Base-by-base conservation (phyloP, 2,329 filamentous ascomycete species). In the Paraphoma chrysanthemicola region DNA sequence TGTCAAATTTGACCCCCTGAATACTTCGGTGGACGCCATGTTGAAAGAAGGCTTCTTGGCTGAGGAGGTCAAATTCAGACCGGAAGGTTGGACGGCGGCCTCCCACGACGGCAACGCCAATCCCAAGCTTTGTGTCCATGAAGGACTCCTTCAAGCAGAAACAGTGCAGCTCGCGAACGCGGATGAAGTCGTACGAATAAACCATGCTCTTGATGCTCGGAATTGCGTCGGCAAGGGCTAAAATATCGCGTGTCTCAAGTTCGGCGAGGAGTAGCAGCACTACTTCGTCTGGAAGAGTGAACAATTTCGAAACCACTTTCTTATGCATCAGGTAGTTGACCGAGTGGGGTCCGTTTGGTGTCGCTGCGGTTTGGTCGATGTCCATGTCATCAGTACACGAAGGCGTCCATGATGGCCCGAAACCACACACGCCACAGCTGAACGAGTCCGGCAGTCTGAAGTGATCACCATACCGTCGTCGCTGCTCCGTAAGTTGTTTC, bases 21-120 rank as follows among this genome's bases (percentile, higher is more conserved):
- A 83, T 71, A 0, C 82, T 83, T 0, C 53, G 53, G 3, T 78
- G 74, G 10, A 83, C 69, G 0, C 47, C 2, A 46, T 80, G 72
- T 1, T 70, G 55, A 2, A 62, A 46, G 60, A 75, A 82, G 0
- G 78, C 81, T 36, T 78, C 66, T 12, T 76, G 51, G 3, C 80
- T 83, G 14, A 85, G 51, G 6, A 83, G 68, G 50, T 84, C 81
- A 53, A 84, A 84, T 58, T 84, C 81, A 1, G 81, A 84, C 30
- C 73, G 64, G 47, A 83, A 66, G 5, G 65, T 64, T 2, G 72
- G 70, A 14, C 62, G 54, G 6, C 55, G 59, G 1, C 48, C 33
- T 10, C 72, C 57, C 0, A 53, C 57, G 28, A 69, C 44, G 1
- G 63, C 62, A 42, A 83, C 76, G 2, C 80, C 81, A 8, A 83